Percentiles rank a stretch among this genome's conserved stretches.
phyloP scores from a whole-genome alignment of 2,329 filamentous ascomycete genomes.

The Harringtonia lauricola region DNA sequence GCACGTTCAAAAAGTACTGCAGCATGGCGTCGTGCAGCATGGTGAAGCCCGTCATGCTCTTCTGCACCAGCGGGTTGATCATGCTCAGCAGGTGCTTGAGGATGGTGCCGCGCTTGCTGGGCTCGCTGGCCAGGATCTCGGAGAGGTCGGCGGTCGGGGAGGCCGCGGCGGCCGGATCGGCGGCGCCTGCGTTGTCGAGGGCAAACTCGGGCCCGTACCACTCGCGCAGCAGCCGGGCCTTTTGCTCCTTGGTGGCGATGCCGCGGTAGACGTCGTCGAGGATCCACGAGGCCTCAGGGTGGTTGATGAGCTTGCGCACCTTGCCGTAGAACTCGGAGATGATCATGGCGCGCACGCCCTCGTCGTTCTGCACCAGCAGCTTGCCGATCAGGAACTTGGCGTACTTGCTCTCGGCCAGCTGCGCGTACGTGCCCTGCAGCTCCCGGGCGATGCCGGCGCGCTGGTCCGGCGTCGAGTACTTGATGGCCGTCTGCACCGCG shows the following conservation, averaged over 20 bases:
- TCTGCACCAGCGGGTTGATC: slow-evolving; percentile 88
- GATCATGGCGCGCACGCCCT: slow-evolving; percentile 76
- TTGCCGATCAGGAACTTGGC: slow-evolving; percentile 97
- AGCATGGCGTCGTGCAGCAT: slow-evolving; percentile 98
- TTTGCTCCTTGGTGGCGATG: slow-evolving; percentile 77
- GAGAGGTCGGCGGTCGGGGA: slow-evolving; percentile 58
- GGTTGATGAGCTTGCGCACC: slow-evolving; percentile 86
- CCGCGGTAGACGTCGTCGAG: slow-evolving; percentile 92
- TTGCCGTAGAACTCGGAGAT: slow-evolving; percentile 92
- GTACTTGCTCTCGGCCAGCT: slow-evolving; percentile 87
- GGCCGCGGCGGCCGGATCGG: slow-evolving; percentile 18
- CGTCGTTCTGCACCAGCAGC: slow-evolving; percentile 82
- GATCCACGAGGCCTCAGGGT: slow-evolving; percentile 95
- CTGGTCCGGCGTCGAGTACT: slow-evolving; percentile 82
- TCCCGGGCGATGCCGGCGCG: slow-evolving; percentile 78
- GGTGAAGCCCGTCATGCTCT: slow-evolving; percentile 93
- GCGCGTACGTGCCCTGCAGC: slow-evolving; percentile 71
- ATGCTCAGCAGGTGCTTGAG: slow-evolving; percentile 77
- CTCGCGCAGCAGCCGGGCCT: slow-evolving; percentile 73
- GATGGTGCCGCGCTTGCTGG: slow-evolving; percentile 78
- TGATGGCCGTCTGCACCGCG: slow-evolving; percentile 91
- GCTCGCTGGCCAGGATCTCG: slow-evolving; percentile 61
- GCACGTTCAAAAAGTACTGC: slow-evolving; percentile 81
- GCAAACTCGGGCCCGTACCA: slow-evolving; percentile 96
- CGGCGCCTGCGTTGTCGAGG: slow-evolving; percentile 39